Conservation (phyloP, 2,329 filamentous ascomycete species). For the Curvularia sp. region DNA sequence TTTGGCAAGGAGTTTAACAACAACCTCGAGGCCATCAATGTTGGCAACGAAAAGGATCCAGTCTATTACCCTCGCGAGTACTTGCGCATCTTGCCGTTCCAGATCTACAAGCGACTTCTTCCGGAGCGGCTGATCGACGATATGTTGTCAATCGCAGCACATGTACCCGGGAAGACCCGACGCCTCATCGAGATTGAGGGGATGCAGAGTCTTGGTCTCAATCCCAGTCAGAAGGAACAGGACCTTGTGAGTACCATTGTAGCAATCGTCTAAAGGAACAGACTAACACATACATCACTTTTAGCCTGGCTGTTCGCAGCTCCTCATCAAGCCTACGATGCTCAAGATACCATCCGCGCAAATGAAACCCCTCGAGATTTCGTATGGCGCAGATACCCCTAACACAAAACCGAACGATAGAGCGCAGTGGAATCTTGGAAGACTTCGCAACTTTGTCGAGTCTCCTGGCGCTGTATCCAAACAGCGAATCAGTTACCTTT, state of each 20-base stretch:
- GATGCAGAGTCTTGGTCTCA: conserved; percentile 22
- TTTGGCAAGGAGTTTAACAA: conserved; percentile 7
- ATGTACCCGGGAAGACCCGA: conserved; percentile 13
- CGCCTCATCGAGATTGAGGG: conserved; percentile 30
- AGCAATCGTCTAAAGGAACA: neutral
- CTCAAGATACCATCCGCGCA: neutral
- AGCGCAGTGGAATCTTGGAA: neutral
- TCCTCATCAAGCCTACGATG: neutral
- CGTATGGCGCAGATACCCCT: neutral
- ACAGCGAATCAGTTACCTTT: neutral
- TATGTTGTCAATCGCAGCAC: conserved; percentile 28
- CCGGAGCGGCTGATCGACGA: conserved; percentile 19
- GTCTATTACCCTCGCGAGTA: conserved; percentile 18
- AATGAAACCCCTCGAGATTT: neutral
- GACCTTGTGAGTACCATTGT: neutral
- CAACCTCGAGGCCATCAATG: conserved; percentile 11
- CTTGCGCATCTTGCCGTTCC: conserved; percentile 29
- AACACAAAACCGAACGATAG: neutral
- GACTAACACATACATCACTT: conserved; percentile 2
- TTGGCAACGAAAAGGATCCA: conserved; percentile 14
- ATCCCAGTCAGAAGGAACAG: neutral
- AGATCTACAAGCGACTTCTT: conserved; percentile 25
- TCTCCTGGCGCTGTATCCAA: neutral
- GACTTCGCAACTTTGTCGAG: neutral
- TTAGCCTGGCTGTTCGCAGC: conserved; percentile 1